Conservation (phyloP, 352 stramenopile genomes). For the Globisporangium iwayamae region DNA sequence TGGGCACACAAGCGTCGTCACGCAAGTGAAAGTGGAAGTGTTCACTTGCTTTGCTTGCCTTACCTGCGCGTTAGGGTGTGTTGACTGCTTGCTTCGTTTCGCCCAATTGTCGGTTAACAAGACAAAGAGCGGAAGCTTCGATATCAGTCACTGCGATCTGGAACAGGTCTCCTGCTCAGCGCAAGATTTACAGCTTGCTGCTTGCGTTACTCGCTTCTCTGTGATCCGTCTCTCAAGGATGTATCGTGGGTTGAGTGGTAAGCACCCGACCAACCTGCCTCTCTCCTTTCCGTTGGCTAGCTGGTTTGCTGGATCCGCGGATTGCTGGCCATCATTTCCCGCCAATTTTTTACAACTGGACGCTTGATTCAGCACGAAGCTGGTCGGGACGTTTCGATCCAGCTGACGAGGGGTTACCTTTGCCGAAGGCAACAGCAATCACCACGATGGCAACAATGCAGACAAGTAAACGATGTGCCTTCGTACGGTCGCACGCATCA, state of each 20-base stretch:
- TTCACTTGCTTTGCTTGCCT: neutral
- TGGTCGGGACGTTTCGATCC: conserved; percentile 1
- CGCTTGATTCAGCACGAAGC: neutral
- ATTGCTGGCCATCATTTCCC: neutral
- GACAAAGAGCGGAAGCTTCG: neutral
- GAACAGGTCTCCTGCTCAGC: neutral
- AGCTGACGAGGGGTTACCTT: neutral
- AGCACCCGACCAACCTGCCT: neutral
- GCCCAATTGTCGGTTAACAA: neutral
- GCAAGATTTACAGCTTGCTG: neutral
- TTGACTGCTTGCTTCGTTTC: neutral
- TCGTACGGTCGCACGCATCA: neutral
- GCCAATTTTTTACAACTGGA: neutral
- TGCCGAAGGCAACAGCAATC: neutral
- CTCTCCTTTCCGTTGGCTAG: neutral
- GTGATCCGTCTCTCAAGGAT: neutral
- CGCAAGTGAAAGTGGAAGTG: too few relatives aligned
- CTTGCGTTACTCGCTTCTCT: neutral
- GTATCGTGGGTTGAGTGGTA: too few relatives aligned
- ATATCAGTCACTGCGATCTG: neutral
- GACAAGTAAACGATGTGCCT: neutral
- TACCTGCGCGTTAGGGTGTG: too few relatives aligned
- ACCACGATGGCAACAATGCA: neutral
- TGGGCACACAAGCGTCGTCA: neutral
- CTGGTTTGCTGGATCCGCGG: neutral